Conservation (phyloP, 1,284 basidiomycete genomes). For the Trichosporon faecale region DNA sequence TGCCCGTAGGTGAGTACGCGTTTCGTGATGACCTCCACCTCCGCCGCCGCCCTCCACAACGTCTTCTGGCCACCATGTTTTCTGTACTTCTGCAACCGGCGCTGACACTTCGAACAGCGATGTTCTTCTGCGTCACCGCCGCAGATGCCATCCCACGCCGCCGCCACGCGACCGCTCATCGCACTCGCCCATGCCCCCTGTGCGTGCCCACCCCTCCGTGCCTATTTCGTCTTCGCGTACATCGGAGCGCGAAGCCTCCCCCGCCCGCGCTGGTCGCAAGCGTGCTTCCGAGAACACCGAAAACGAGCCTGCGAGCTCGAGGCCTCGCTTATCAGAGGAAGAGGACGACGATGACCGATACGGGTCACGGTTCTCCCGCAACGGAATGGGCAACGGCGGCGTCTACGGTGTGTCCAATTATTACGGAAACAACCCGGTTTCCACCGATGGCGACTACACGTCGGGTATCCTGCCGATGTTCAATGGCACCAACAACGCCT, state of each 20-base stretch:
- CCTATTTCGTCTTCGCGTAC: conserved; percentile 46
- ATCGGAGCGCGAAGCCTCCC: conserved; percentile 40
- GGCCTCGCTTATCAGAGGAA: conserved; percentile 21
- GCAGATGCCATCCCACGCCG: conserved; percentile 51
- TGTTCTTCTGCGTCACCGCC: conserved; percentile 52
- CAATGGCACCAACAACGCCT: conserved; percentile 25
- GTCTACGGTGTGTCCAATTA: conserved; percentile 36
- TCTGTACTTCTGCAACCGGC: background rate
- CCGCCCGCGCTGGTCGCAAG: conserved; percentile 31
- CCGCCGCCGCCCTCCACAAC: conserved; percentile 6
- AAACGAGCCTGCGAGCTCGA: conserved; percentile 3
- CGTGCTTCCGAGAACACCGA: conserved; percentile 21
- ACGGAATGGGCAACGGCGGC: conserved; percentile 41
- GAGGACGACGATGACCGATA: conserved; percentile 39
- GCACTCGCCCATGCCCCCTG: conserved; percentile 39
- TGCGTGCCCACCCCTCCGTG: conserved; percentile 40
- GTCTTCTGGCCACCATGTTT: background rate
- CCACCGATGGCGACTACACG: conserved; percentile 33
- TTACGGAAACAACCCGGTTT: conserved; percentile 30
- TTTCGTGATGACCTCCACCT: conserved; percentile 4
- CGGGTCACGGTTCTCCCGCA: conserved; percentile 33
- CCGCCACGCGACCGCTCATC: conserved; percentile 43
- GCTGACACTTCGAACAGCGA: conserved; percentile 38
- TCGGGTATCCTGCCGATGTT: conserved; percentile 46
- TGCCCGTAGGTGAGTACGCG: conserved; percentile 46